These are phyloP conservation scores for Pestalotiopsis sp. DNA, from an alignment of 2,329 filamentous ascomycete species.

Conservation along the genomic window DNA sequence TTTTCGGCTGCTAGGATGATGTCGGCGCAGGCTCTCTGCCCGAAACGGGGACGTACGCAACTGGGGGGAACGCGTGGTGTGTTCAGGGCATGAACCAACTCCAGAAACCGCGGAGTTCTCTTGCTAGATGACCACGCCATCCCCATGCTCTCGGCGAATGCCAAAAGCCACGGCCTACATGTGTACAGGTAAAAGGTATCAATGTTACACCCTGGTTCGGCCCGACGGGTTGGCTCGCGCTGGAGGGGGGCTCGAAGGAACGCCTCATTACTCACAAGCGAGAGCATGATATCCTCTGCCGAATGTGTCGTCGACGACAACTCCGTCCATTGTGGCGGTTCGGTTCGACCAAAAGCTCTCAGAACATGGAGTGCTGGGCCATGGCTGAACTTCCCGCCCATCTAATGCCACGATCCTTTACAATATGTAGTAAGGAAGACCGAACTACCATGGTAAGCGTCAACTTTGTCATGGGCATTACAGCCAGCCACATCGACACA, in stretches of 20 bases:
- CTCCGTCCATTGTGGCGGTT: too few relatives aligned
- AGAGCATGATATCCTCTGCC: background rate
- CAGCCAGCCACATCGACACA: background rate
- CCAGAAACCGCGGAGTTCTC: too few relatives aligned
- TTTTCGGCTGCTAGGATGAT: background rate
- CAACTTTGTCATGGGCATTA: background rate
- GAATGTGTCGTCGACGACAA: background rate
- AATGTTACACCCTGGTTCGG: background rate
- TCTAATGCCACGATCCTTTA: background rate
- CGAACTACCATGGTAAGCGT: background rate
- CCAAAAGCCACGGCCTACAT: background rate
- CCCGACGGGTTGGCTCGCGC: constrained; percentile 2
- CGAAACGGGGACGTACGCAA: too few relatives aligned
- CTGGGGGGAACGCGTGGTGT: too few relatives aligned
- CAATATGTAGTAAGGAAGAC: background rate
- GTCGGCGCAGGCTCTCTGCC: background rate
- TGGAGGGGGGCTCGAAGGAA: background rate
- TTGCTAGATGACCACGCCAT: too few relatives aligned
- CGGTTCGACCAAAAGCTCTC: background rate
- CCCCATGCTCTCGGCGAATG: background rate
- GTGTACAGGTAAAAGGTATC: background rate
- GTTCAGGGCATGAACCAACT: too few relatives aligned
- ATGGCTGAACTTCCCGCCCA: background rate
- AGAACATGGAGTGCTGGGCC: background rate
- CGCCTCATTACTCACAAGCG: background rate